Conservation (phyloP, 1,139 yeast genomes). For the Arxiozyma slooffiae region DNA sequence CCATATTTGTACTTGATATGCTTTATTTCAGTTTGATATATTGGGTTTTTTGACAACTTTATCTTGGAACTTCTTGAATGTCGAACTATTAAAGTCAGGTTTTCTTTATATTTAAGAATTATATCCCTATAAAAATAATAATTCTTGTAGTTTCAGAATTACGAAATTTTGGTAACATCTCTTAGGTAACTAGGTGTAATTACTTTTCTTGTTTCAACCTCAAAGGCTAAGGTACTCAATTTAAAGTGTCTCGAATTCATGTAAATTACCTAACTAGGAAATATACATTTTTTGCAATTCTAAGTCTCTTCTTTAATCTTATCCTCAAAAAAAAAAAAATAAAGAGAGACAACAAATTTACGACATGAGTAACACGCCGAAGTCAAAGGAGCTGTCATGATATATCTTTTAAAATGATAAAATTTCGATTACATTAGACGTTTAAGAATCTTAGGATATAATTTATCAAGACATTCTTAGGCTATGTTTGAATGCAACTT, state of each 20-base stretch:
- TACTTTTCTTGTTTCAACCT: neutral
- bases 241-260: neutral
- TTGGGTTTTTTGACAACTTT: neutral
- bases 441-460: neutral
- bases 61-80: neutral
- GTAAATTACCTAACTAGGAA: constrained; percentile 7
- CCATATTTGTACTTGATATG: neutral
- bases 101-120: neutral
- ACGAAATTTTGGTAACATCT: neutral
- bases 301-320: neutral
- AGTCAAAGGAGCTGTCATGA: neutral
- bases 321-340: constrained; percentile 2
- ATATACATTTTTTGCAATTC: constrained; percentile 5
- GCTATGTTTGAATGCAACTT: too few species aligned
- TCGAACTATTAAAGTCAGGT: neutral
- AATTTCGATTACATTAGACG: neutral
- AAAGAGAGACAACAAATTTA: too few species aligned
- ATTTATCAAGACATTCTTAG: too few species aligned
- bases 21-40: too few species aligned
- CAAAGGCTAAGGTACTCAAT: neutral
- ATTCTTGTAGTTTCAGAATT: neutral
- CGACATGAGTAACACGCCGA: too few species aligned
- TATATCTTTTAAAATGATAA: neutral
- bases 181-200: neutral
- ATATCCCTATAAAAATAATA: neutral